These are phyloP conservation scores for Cairneyella variabilis DNA, from an alignment of 495 filamentous ascomycete genomes.

Conservation along the genomic window DNA sequence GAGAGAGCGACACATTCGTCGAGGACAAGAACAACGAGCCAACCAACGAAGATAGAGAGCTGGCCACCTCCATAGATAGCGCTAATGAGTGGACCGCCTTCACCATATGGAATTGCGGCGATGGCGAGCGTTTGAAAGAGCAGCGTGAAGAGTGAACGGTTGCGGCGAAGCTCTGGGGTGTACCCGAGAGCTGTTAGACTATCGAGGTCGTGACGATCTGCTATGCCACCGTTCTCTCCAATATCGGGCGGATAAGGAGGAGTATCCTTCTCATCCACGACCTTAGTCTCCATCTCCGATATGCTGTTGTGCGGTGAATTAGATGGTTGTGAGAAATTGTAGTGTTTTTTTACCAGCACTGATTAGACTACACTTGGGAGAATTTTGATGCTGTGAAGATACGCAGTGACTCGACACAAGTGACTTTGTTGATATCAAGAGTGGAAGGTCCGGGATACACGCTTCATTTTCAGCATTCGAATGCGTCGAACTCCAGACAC, in stretches of 20 bases:
- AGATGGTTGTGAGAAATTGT: too few species aligned
- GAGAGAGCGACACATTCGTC: conserved; percentile 35
- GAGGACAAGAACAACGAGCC: conserved; percentile 38
- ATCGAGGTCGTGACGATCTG: conserved; percentile 28
- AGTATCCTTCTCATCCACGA: background rate
- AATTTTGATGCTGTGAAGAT: too few species aligned
- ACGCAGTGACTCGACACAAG: too few species aligned
- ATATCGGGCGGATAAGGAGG: background rate
- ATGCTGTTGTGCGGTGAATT: too few species aligned
- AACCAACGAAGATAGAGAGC: conserved; percentile 42
- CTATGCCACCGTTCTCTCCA: background rate
- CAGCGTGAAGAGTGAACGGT: conserved; percentile 40
- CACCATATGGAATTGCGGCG: conserved; percentile 44
- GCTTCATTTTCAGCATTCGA: too few species aligned
- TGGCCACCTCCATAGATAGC: conserved; percentile 44
- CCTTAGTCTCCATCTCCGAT: background rate
- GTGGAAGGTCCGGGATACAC: too few species aligned
- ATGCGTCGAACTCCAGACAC: too few species aligned
- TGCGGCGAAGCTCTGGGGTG: conserved; percentile 39
- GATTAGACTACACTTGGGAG: too few species aligned
- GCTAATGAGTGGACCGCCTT: conserved; percentile 38
- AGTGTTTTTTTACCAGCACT: too few species aligned
- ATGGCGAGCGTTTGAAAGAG: conserved; percentile 46
- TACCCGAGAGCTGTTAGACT: conserved; percentile 31
- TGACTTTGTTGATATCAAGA: too few species aligned